Percentiles rank a stretch among this genome's conserved stretches.
Conservation (phyloP, 352 stramenopile species). For the Globisporangium paddicum region DNA sequence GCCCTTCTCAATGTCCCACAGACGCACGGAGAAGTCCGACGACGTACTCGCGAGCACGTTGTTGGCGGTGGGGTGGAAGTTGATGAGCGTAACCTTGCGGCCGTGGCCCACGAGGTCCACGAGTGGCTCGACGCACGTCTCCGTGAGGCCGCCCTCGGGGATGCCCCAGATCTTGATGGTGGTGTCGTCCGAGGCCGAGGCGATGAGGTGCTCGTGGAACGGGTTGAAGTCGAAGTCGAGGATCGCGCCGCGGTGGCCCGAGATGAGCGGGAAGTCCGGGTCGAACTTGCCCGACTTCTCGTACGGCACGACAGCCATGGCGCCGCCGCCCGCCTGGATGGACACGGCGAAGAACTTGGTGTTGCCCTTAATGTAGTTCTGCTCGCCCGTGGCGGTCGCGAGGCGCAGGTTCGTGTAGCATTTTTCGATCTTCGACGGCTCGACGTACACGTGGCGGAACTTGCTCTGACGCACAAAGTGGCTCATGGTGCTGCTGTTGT, state of each 20-base stretch:
- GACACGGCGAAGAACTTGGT: slow-evolving; percentile 99
- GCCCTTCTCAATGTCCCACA: slow-evolving; percentile 99
- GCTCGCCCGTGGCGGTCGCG: slow-evolving; percentile 96
- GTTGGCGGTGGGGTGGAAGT: slow-evolving; percentile 97
- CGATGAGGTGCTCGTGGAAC: slow-evolving; percentile 95
- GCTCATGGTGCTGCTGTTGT: slow-evolving; percentile 64
- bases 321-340: slow-evolving; percentile 83
- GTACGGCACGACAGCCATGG: slow-evolving; percentile 93
- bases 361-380: slow-evolving; percentile 99
- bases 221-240: slow-evolving; percentile 99
- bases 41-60: slow-evolving; percentile 96
- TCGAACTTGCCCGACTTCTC: slow-evolving; percentile 95
- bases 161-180: slow-evolving; percentile 98
- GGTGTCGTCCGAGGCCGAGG: slow-evolving; percentile 95
- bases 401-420: slow-evolving; percentile 92
- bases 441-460: slow-evolving; percentile 98
- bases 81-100: slow-evolving; percentile 96
- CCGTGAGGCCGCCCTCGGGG: slow-evolving; percentile 90
- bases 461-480: slow-evolving; percentile 97
- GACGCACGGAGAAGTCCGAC: slow-evolving; percentile 95
- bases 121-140: slow-evolving; percentile 94
- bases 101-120: slow-evolving; percentile 96
- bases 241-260: slow-evolving; percentile 94
- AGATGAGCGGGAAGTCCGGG: slow-evolving; percentile 91
- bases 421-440: slow-evolving; percentile 93